These are phyloP conservation scores for Spergularia bocconei DNA, from an alignment of 148 eudicot species.

Conservation along the genomic window DNA sequence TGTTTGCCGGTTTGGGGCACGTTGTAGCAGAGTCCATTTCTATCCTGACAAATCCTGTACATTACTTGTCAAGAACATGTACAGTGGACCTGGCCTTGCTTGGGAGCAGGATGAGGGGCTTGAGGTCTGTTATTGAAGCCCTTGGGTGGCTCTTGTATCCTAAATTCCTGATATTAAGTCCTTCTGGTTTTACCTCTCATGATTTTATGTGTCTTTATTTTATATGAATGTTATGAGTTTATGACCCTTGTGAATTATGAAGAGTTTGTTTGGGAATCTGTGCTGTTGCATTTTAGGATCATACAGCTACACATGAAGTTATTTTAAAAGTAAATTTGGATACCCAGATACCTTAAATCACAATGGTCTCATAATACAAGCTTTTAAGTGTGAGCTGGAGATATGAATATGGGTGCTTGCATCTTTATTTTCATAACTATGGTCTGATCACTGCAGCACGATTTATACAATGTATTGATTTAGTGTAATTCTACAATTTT, in stretches of 20 bases:
- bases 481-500: not conserved
- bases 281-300: not conserved
- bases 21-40: constrained; percentile 90
- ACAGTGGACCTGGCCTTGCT: constrained; percentile 85
- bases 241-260: not conserved
- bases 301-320: not conserved
- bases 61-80: constrained; percentile 88
- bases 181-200: constrained; percentile 10
- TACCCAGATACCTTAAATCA: not conserved
- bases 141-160: constrained; percentile 80
- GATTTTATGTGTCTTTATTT: not conserved
- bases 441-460: not conserved
- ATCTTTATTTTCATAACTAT: not conserved
- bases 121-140: constrained; percentile 99
- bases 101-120: constrained; percentile 99
- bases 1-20: constrained; percentile 86
- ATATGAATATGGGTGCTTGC: not conserved
- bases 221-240: not conserved
- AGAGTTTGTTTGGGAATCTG: not conserved
- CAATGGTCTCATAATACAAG: not conserved
- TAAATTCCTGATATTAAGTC: constrained; percentile 44
- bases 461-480: constrained; percentile 2
- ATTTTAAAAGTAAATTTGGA: not conserved
- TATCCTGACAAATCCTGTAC: constrained; percentile 93
- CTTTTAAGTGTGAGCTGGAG: not conserved